Evolutionary conservation across 2,329 filamentous ascomycete species (phyloP).

Genomic region (Epichloe sibirici): DNA sequence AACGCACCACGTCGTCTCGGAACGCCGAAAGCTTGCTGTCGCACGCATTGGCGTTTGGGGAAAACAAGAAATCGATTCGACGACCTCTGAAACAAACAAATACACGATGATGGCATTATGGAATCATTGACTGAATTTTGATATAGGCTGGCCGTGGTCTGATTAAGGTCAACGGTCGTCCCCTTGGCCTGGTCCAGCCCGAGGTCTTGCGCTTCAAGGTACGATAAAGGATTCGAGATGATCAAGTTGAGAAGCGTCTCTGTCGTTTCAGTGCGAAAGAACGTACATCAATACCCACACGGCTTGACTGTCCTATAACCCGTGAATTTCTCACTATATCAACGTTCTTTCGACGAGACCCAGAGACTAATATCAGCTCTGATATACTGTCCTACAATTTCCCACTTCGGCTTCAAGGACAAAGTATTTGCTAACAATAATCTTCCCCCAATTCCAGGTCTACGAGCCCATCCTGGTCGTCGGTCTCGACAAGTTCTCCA

Average conservation of each 20-base stretch:
- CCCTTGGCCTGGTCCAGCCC: slow-evolving; percentile 85
- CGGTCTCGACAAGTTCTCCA: slow-evolving; percentile 92
- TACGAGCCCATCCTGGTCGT: slow-evolving; percentile 98
- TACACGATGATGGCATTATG: background rate
- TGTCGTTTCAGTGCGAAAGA: background rate
- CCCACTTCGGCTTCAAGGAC: background rate
- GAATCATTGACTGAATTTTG: slow-evolving; percentile 16
- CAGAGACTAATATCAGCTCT: background rate
- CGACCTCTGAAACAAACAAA: background rate
- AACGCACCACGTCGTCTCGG: background rate
- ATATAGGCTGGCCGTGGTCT: slow-evolving; percentile 50
- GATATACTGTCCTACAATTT: too few relatives aligned
- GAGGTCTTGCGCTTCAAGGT: slow-evolving; percentile 97
- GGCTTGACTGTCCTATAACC: background rate
- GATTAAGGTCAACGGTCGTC: slow-evolving; percentile 97
- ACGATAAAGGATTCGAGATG: slow-evolving; percentile 21
- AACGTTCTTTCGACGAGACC: background rate
- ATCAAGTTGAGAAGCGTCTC: background rate
- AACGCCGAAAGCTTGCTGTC: background rate
- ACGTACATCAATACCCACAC: background rate
- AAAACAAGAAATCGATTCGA: background rate
- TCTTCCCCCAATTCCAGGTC: slow-evolving; percentile 40
- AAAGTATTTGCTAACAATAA: background rate
- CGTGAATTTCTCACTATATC: too few relatives aligned
- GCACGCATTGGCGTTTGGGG: background rate